These are phyloP conservation scores for Microsporum audouinii DNA, from an alignment of 2,329 filamentous ascomycete species.

Conservation along the genomic window DNA sequence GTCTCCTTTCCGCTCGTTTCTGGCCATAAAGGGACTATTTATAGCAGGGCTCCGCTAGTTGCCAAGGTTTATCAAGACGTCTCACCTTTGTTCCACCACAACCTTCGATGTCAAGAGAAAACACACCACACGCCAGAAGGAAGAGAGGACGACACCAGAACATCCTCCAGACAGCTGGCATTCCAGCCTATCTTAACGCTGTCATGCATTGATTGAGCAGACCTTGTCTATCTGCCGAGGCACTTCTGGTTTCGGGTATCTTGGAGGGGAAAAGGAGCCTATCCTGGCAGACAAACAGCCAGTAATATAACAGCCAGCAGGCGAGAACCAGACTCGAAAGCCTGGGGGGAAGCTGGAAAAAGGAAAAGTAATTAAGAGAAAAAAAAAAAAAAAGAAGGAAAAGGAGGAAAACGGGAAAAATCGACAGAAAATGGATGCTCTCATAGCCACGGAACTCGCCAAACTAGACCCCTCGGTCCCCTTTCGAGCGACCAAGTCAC, in stretches of 20 bases:
- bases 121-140: neutral
- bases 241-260: neutral
- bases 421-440: constrained; percentile 12
- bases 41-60: no score
- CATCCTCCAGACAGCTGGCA: neutral
- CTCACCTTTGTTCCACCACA: neutral
- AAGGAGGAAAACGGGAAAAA: neutral
- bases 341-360: neutral
- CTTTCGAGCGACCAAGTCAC: constrained; percentile 61
- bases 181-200: neutral
- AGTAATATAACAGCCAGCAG: neutral
- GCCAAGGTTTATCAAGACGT: neutral
- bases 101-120: neutral
- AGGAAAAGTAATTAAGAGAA: neutral
- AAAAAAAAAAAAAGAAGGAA: neutral
- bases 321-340: neutral
- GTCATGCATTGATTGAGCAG: neutral
- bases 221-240: neutral
- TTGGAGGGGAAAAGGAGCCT: neutral
- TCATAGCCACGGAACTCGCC: constrained; percentile 40
- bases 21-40: no score
- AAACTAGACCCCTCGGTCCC: constrained; percentile 52
- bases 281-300: neutral
- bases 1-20: no score
- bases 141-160: neutral